Evolutionary conservation across 176 grass and related monocot genomes (phyloP), one percentile per base, ranked within the genome.

Genomic region (Avena insularis): DNA sequence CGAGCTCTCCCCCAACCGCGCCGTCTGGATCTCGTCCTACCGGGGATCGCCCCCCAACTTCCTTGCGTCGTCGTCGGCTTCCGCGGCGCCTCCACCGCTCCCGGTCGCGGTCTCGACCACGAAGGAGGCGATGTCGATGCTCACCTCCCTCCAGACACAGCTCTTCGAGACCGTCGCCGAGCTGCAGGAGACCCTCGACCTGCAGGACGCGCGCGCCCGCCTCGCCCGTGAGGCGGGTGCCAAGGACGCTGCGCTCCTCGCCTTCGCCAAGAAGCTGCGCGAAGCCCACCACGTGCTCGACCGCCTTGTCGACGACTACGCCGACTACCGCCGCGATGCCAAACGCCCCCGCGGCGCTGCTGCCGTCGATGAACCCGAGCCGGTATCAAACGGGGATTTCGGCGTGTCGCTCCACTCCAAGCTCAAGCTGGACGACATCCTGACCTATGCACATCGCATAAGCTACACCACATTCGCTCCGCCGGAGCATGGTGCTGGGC

Each of bases 401-500:
- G 73, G 87, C 33, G 64, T 74, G 8, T 95, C 93, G 5, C 91
- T 98, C 19, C 91, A 93, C 82, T 98, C 97, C 36, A 88, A 84
- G 6, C 77, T 96, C 51, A 91, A 99, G 48, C 72, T 99, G 46
- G 80, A 99, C 3, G 94, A 99, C 63, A 78, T 99, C 20, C 80
- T 99, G 45, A 56, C 92, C 19, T 99, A 94, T 64, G 97, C 97
- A 5, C 92, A 96, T 58, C 89, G 89, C 71, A 93, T 99, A 79
- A 99, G 97, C 86, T 99, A 94, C 83, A 94, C 97, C 6, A 96
- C 97, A 19, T 99, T 99, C 79, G 97, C 97, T 1, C 97, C 97
- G 3, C 97, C 97, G 7, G 97, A 99, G 87, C 97, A 99, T 17
- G 94, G 94, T n/a, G 94, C 94, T 11, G 97, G 97, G 40, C 62